A percentile compares a stretch with the other conserved stretches of the same genome.
These are phyloP conservation scores for Henckelia pumila DNA, from an alignment of 257 asterid species.

Conservation along the genomic window DNA sequence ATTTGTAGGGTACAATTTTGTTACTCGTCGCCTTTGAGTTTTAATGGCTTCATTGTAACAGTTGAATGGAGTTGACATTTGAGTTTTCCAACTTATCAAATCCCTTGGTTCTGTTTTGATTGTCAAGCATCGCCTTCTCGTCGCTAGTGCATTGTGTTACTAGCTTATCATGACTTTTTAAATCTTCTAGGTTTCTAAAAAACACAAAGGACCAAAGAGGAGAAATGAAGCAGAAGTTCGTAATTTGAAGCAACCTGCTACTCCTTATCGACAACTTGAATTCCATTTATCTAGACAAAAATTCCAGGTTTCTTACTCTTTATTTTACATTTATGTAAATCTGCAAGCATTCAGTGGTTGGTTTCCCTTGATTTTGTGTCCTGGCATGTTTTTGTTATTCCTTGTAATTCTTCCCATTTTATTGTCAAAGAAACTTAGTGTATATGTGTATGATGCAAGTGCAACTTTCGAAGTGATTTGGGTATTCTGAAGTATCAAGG, in stretches of 20 bases:
- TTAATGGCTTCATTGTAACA: background rate
- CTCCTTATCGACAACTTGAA: constrained; percentile 20
- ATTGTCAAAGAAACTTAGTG: background rate
- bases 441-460: background rate
- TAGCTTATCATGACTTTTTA: constrained; percentile 16
- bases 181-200: constrained; percentile 36
- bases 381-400: background rate
- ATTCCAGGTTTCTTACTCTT: constrained; percentile 46
- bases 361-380: constrained; percentile 9
- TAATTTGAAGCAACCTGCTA: constrained; percentile 5
- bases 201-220: constrained; percentile 19
- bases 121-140: background rate
- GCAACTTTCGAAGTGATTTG: background rate
- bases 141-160: background rate
- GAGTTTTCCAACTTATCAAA: background rate
- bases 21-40: no score
- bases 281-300: constrained; percentile 36
- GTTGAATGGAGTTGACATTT: background rate
- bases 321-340: background rate
- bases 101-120: background rate
- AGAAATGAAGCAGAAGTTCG: constrained; percentile 15
- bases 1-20: no score
- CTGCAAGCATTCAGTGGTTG: background rate
- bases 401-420: no score
- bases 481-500: background rate